Evolutionary conservation across 805 yeast species (phyloP), one percentile per base, ranked within the genome.

Genomic region (Nakazawaea sp.): DNA sequence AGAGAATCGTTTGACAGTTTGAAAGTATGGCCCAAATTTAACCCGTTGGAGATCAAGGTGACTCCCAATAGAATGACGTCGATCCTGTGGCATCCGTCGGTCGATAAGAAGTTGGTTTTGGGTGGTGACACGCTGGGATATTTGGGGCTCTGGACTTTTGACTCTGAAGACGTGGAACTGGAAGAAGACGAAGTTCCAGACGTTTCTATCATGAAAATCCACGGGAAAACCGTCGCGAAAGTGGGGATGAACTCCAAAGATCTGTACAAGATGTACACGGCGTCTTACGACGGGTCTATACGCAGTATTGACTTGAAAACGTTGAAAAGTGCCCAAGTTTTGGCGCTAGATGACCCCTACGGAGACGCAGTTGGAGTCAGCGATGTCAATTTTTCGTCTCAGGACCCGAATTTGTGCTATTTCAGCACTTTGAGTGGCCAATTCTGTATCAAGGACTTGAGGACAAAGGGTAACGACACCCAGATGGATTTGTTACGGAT

Each of bases 81-180:
- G 2, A 68, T 88, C 28, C 63, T 68, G 27, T 81, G 86, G 53
- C 97, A 90, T 56, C 96, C 97, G 0, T 59, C 83, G 0, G 54
- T 52, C 0, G 70, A 67, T 1, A 76, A 77, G 43, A 68, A 81
- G 45, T 50, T 90, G 4, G 66, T 88, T 2, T 53, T 85, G 23
- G 96, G 88, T 1, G 97, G 97, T 32, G 98, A 92, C 58, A 85
- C 86, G 10, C 60, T 62, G n/a, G 98, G 98, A 5, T 72, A 77
- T 44, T 59, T 88, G 30, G 97, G 97, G 0, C 67, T 92, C 12
- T 90, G 97, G 97, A 78, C 89, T 30, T 81, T 84, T 6, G 48
- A 53, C 24, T 28, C 30, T 38, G 53, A 51, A 25, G 45, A 49
- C 18, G 44, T 49, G n/a, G 44, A 50, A 13, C 45, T 43, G 5